Evolutionary conservation across 1,284 basidiomycete species (phyloP).

Genomic region (Rhizopogon hawkerae): DNA sequence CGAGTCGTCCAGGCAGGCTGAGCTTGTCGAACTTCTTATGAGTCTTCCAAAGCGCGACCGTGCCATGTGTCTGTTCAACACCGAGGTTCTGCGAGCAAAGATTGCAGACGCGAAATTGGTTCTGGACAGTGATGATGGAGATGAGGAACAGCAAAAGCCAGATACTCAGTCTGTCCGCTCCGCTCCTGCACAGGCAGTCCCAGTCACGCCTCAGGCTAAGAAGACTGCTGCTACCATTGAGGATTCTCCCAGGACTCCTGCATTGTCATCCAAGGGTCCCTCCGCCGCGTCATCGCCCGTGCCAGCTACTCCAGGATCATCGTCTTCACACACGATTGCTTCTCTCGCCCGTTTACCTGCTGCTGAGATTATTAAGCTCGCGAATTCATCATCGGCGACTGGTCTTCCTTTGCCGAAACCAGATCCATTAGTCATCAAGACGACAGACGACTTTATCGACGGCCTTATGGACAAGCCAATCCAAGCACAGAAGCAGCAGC

Average conservation of each 20-base stretch:
- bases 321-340: constrained; percentile 41
- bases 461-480: constrained; percentile 52
- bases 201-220: constrained; percentile 56
- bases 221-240: constrained; percentile 37
- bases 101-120: constrained; percentile 77
- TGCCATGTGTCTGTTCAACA: constrained; percentile 84
- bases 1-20: constrained; percentile 44
- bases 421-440: constrained; percentile 58
- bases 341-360: constrained; percentile 61
- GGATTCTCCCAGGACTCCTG: constrained; percentile 61
- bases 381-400: constrained; percentile 44
- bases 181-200: constrained; percentile 20
- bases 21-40: constrained; percentile 74
- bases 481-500: constrained; percentile 70
- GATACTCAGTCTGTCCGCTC: constrained; percentile 7
- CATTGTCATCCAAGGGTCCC: constrained; percentile 61
- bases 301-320: constrained; percentile 42
- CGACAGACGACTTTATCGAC: constrained; percentile 76
- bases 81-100: constrained; percentile 70
- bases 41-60: constrained; percentile 81
- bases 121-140: constrained; percentile 60
- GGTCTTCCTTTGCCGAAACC: constrained; percentile 62
- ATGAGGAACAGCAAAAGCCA: constrained; percentile 33
- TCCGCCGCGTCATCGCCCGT: constrained; percentile 63
- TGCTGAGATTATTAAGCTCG: constrained; percentile 59